Evolutionary conservation across 306 rosid genomes (phyloP).

Genomic region (Citrullus mucosospermus): DNA sequence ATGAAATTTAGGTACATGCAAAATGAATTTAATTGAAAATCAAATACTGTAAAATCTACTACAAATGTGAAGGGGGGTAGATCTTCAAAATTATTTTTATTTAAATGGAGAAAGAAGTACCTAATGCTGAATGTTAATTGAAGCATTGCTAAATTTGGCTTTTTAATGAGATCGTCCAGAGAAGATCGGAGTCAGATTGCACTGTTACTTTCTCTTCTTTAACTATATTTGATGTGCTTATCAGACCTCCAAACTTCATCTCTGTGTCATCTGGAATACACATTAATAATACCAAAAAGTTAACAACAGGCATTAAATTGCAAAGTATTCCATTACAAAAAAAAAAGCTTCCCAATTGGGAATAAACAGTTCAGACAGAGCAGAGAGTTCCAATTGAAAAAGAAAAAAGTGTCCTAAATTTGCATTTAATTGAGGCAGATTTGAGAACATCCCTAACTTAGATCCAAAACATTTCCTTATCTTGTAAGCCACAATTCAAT

Average conservation of each 20-base stretch:
- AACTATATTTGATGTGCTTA: conserved; percentile 78
- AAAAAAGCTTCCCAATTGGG: not conserved
- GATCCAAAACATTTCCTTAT: not conserved
- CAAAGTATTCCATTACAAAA: not conserved
- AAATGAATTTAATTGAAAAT: not conserved
- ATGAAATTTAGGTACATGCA: not conserved
- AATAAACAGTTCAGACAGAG: not conserved
- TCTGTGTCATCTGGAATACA: conserved; percentile 48
- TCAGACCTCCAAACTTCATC: conserved; percentile 79
- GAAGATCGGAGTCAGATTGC: conserved; percentile 82
- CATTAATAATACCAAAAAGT: conserved; percentile 6
- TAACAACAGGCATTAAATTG: not conserved
- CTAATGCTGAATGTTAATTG: not conserved
- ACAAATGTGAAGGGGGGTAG: not conserved
- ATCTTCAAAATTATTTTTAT: not conserved
- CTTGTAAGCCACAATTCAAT: not conserved
- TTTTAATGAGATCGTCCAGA: conserved; percentile 86
- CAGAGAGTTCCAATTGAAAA: not conserved
- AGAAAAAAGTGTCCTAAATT: not conserved
- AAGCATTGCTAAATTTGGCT: not conserved
- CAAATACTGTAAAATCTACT: not conserved
- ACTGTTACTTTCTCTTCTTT: conserved; percentile 58
- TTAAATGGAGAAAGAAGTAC: not conserved
- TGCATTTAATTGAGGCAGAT: not conserved
- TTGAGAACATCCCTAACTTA: not conserved